These are phyloP conservation scores for Luffa aegyptiaca DNA, from an alignment of 306 rosid species.

Conservation along the genomic window DNA sequence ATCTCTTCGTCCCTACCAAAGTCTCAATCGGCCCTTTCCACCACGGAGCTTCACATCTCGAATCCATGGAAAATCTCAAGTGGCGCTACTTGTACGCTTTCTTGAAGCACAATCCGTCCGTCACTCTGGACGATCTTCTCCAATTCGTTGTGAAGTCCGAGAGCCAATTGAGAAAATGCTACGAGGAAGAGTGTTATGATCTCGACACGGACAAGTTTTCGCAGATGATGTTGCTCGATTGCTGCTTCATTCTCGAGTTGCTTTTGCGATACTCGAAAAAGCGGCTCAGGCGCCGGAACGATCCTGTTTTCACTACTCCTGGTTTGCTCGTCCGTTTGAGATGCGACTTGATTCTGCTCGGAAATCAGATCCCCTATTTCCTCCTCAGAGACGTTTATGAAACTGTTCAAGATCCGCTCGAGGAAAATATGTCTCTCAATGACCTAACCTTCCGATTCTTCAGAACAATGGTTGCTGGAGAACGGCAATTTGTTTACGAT, in stretches of 20 bases:
- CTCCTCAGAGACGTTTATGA: slow-evolving; percentile 30
- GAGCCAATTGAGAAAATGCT: slow-evolving; percentile 30
- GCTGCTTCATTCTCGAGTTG: slow-evolving; percentile 52
- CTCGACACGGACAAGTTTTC: slow-evolving; percentile 17
- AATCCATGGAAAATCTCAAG: slow-evolving; percentile 23
- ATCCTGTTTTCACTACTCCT: slow-evolving; percentile 26
- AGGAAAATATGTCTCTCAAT: slow-evolving; percentile 17
- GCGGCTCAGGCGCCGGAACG: slow-evolving; percentile 32
- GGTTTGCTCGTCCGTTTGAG: slow-evolving; percentile 23
- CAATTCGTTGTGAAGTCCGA: slow-evolving; percentile 25
- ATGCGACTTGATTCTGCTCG: slow-evolving; percentile 33
- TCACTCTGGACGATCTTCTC: slow-evolving; percentile 24
- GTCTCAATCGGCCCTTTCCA: slow-evolving; percentile 54
- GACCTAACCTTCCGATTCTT: slow-evolving; percentile 39
- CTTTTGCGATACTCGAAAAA: slow-evolving; percentile 25
- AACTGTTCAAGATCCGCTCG: slow-evolving; percentile 21
- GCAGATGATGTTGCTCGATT: slow-evolving; percentile 42
- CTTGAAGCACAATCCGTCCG: slow-evolving; percentile 31
- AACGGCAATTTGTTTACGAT: slow-evolving; percentile 8
- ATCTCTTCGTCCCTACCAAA: slow-evolving; percentile 16
- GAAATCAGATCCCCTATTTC: slow-evolving; percentile 50
- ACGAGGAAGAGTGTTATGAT: background rate
- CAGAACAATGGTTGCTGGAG: slow-evolving; percentile 25
- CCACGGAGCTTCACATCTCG: slow-evolving; percentile 1
- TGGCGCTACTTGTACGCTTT: slow-evolving; percentile 41